These are phyloP conservation scores for Xylariaceae sp. DNA, from an alignment of 2,329 filamentous ascomycete genomes.

Conservation along the genomic window DNA sequence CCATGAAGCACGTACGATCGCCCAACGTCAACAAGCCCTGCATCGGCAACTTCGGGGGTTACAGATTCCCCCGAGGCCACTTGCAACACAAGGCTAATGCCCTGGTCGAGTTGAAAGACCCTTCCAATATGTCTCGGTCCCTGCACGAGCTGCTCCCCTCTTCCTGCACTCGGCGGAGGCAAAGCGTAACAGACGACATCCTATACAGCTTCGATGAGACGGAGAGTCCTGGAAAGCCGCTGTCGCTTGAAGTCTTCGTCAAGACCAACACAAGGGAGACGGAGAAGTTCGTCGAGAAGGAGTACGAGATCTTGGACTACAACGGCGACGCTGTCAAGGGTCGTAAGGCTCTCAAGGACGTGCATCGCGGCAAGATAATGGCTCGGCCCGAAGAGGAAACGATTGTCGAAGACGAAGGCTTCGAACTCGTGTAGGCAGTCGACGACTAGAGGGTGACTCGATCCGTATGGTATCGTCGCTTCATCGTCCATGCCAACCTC, in stretches of 20 bases:
- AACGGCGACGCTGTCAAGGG: slow-evolving; percentile 42
- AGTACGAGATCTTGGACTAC: slow-evolving; percentile 44
- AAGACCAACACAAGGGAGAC: slow-evolving; percentile 37
- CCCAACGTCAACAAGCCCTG: slow-evolving; percentile 37
- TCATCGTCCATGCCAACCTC: slow-evolving; percentile 5
- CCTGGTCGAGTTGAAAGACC: slow-evolving; percentile 35
- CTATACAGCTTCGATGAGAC: slow-evolving; percentile 42
- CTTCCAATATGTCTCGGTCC: slow-evolving; percentile 32
- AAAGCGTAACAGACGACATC: slow-evolving; percentile 33
- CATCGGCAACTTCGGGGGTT: slow-evolving; percentile 14
- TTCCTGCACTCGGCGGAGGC: slow-evolving; percentile 20
- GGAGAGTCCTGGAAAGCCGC: slow-evolving; percentile 36
- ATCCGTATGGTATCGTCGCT: slow-evolving; percentile 7
- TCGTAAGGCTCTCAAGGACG: slow-evolving; percentile 38
- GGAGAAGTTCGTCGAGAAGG: slow-evolving; percentile 43
- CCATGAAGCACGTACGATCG: slow-evolving; percentile 7
- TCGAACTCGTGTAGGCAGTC: slow-evolving; percentile 35
- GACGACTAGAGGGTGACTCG: background rate
- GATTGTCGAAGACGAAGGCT: slow-evolving; percentile 38
- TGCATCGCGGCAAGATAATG: slow-evolving; percentile 33
- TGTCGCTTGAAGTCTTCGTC: slow-evolving; percentile 38
- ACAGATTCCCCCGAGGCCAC: slow-evolving; percentile 25
- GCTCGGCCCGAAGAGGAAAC: slow-evolving; percentile 24
- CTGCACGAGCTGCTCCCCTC: slow-evolving; percentile 33
- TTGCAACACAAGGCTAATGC: slow-evolving; percentile 34